These are phyloP conservation scores for Pyrenochaeta sp. DNA, from an alignment of 2,329 filamentous ascomycete genomes.

Conservation along the genomic window DNA sequence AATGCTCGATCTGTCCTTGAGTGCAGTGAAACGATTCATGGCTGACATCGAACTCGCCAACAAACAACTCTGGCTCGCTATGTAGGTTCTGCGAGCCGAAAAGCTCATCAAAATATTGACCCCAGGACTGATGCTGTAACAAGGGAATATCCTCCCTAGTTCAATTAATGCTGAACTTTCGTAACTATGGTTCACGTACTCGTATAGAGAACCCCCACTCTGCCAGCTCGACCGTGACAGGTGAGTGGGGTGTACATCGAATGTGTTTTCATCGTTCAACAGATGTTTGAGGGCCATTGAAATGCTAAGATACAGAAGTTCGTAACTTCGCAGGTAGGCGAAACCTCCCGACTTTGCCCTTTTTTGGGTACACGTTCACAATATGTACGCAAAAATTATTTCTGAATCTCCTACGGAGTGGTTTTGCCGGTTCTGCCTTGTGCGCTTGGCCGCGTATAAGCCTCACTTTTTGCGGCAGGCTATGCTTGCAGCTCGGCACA, in stretches of 20 bases:
- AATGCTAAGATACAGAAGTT: neutral
- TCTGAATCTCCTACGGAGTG: neutral
- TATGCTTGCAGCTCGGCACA: constrained; percentile 6
- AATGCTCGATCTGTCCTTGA: constrained; percentile 26
- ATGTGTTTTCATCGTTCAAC: constrained; percentile 26
- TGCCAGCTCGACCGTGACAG: constrained; percentile 11
- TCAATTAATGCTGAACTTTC: neutral
- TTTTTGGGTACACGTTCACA: no score
- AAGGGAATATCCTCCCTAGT: constrained; percentile 12
- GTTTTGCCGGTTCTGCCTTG: neutral
- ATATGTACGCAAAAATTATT: no score
- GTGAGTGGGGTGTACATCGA: constrained; percentile 4
- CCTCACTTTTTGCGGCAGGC: neutral
- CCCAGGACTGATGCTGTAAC: constrained; percentile 23
- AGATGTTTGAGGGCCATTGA: constrained; percentile 34
- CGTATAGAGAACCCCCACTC: constrained; percentile 8
- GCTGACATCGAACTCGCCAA: constrained; percentile 1
- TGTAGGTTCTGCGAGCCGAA: constrained; percentile 6
- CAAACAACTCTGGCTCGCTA: neutral
- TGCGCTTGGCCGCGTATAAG: constrained; percentile 2
- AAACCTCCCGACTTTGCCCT: neutral
- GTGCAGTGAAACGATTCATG: constrained; percentile 10
- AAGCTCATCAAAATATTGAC: constrained; percentile 16
- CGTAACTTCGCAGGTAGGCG: constrained; percentile 18
- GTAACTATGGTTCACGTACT: constrained; percentile 11